Evolutionary conservation across 1,139 yeast genomes (phyloP).

Genomic region (Kodamaea arcana): DNA sequence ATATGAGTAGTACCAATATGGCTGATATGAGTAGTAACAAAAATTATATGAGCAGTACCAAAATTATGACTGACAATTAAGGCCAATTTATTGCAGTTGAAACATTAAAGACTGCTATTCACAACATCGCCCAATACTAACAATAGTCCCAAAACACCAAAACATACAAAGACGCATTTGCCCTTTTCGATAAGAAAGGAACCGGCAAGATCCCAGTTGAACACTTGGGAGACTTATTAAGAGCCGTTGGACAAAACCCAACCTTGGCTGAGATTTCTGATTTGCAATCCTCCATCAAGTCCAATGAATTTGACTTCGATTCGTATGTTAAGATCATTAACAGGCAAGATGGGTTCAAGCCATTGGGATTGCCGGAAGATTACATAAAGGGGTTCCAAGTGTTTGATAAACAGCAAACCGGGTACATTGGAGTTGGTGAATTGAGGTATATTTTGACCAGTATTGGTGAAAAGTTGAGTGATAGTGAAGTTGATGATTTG

Average conservation of each 20-base stretch:
- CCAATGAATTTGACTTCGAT: conserved; percentile 62
- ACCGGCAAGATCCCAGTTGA: conserved; percentile 89
- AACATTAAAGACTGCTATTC: too few relatives aligned
- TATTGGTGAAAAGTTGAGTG: conserved; percentile 89
- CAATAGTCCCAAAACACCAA: conserved; percentile 50
- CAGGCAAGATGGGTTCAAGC: conserved; percentile 87
- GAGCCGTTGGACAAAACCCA: conserved; percentile 99
- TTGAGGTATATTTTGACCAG: conserved; percentile 90
- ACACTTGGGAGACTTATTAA: conserved; percentile 84
- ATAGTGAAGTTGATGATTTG: conserved; percentile 90
- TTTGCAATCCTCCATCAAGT: conserved; percentile 49
- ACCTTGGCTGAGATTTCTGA: conserved; percentile 84
- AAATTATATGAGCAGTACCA: too few relatives aligned
- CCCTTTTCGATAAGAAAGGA: conserved; percentile 94
- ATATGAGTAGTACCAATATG: too few relatives aligned
- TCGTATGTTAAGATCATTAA: conserved; percentile 74
- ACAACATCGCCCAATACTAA: neutral
- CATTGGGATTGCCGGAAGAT: conserved; percentile 92
- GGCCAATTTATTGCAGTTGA: too few relatives aligned
- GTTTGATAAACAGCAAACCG: conserved; percentile 92
- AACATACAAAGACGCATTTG: conserved; percentile 94
- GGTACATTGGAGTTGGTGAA: conserved; percentile 96
- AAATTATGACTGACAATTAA: too few relatives aligned
- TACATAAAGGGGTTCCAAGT: conserved; percentile 97
- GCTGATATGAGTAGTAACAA: too few relatives aligned